Evolutionary conservation across 2,329 filamentous ascomycete species (phyloP), one percentile per base, ranked within the genome.

Genomic region (Xylariales sp.): DNA sequence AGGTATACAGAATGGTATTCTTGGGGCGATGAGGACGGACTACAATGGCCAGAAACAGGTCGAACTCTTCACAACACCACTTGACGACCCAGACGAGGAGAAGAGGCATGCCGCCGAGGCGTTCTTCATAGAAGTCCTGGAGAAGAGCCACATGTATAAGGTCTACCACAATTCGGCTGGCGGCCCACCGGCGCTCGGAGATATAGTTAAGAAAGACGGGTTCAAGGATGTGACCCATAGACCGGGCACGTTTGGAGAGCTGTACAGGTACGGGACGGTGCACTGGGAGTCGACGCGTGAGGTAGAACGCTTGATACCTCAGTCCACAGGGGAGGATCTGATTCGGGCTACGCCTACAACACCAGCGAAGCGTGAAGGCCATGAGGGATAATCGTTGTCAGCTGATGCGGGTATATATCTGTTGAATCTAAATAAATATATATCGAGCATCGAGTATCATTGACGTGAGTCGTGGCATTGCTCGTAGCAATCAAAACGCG

Each of bases 131-230:
- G 76, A 80, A 28, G 71, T 80, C 70, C 60, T 80, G 0, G 75
- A 78, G 59, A 72, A 77, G 16, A 79, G 77, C 39, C 74, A 78
- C 53, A 80, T 80, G 72, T 80, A 80, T 59, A 80, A 80, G 68
- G 71, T 79, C 3, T 80, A 79, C 56, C 78, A 80, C n/a, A 80
- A 79, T 18, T 78, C 78, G 3, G 75, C 75, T 0, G 75, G 73
- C 2, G 76, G 72, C 0, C 23, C 65, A 0, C 77, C 75, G 0
- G 77, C 78, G 3, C 68, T 80, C 0, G 78, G 78, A 7, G 78
- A 80, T 41, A 52, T 80, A 5, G 60, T 80, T 45, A 70, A 70
- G 65, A 60, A 49, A 61, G 59, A 73, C 3, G 75, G 65, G 3
- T 75, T 73, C 7, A 41, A 43, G 39, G 78, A 80, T 34, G 73